Conservation (phyloP, 192 early-diverging fungal genomes). For the Diversispora eburnea region DNA sequence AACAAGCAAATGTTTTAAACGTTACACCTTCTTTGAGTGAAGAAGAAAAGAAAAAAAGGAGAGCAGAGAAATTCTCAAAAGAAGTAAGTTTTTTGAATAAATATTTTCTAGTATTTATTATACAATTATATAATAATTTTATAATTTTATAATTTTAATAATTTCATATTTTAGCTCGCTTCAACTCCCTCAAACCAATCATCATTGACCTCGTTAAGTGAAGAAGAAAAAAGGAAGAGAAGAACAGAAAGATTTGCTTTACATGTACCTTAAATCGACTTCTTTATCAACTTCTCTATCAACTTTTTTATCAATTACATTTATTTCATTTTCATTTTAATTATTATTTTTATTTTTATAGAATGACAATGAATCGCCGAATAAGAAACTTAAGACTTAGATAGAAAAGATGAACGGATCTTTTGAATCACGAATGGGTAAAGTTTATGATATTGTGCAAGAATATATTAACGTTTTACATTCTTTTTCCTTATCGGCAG, state of each 20-base stretch:
- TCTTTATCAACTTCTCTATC: neutral
- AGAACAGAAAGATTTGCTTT: constrained; percentile 9
- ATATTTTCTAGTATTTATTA: too few relatives aligned
- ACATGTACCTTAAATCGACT: neutral
- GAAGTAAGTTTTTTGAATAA: too few relatives aligned
- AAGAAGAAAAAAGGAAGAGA: constrained; percentile 52
- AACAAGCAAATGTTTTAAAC: neutral
- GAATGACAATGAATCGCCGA: constrained; percentile 6
- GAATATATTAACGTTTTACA: neutral
- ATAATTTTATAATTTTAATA: too few relatives aligned
- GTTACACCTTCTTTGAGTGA: neutral
- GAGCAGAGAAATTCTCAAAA: too few relatives aligned
- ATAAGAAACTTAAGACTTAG: constrained; percentile 21
- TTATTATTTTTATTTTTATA: neutral
- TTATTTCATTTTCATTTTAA: neutral
- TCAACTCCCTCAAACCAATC: too few relatives aligned
- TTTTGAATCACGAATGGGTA: neutral
- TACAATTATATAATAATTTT: too few relatives aligned
- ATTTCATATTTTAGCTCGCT: too few relatives aligned
- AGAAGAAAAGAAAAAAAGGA: too few relatives aligned
- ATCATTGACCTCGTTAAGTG: constrained; percentile 9
- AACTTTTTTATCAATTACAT: neutral
- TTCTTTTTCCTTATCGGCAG: neutral
- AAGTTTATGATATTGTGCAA: neutral
- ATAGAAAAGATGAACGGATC: neutral